Evolutionary conservation across 371 early-diverging fungal genomes (phyloP).

Genomic region (Astathelohania contejeani): DNA sequence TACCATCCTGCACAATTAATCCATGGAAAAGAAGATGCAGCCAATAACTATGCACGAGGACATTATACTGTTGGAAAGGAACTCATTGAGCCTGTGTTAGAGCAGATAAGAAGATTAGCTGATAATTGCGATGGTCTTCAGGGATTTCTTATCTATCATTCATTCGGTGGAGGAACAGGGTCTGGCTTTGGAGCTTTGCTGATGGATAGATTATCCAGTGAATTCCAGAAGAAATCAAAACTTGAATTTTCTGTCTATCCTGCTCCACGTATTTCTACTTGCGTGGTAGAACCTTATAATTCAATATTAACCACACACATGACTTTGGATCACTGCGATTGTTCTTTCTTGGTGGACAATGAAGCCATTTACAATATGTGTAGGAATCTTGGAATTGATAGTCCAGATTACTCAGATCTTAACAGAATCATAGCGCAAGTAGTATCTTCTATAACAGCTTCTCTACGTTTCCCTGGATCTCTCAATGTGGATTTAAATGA

Average conservation of each 20-base stretch:
- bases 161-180: slow-evolving; percentile 86
- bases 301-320: slow-evolving; percentile 84
- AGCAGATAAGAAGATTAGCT: slow-evolving; percentile 82
- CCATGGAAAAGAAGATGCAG: slow-evolving; percentile 93
- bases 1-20: slow-evolving; percentile 96
- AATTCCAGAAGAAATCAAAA: slow-evolving; percentile 94
- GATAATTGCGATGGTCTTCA: slow-evolving; percentile 75
- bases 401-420: slow-evolving; percentile 86
- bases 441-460: slow-evolving; percentile 91
- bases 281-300: slow-evolving; percentile 81
- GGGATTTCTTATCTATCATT: slow-evolving; percentile 43
- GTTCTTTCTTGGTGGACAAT: slow-evolving; percentile 96
- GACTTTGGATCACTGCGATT: slow-evolving; percentile 89
- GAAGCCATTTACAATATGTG: slow-evolving; percentile 86
- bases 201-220: slow-evolving; percentile 79
- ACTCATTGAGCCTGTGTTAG: slow-evolving; percentile 77
- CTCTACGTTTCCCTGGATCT: slow-evolving; percentile 81
- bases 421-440: slow-evolving; percentile 97
- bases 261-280: slow-evolving; percentile 85
- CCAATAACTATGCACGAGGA: slow-evolving; percentile 98
- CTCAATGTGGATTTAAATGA: slow-evolving; percentile 85
- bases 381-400: slow-evolving; percentile 85
- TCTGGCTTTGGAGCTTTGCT: slow-evolving; percentile 93
- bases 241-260: slow-evolving; percentile 96
- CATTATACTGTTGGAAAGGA: slow-evolving; percentile 97